Percentiles rank a stretch among this genome's conserved stretches.
These are phyloP conservation scores for Penicillium lividum DNA, from an alignment of 495 filamentous ascomycete species.

Conservation along the genomic window DNA sequence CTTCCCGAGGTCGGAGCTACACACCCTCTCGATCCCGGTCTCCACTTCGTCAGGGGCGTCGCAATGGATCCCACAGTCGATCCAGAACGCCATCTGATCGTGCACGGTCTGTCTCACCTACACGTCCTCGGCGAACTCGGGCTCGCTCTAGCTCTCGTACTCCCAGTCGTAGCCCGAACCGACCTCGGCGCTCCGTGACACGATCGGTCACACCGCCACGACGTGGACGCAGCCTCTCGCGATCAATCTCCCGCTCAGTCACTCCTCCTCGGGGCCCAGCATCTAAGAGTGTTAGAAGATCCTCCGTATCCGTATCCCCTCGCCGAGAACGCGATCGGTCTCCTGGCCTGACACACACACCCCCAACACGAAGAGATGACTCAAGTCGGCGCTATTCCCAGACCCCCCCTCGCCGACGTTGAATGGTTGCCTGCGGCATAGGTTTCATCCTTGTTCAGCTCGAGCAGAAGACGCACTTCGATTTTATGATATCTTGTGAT, in stretches of 20 bases:
- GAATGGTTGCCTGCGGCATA: not conserved
- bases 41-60: not conserved
- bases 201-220: constrained; percentile 40
- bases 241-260: constrained; percentile 38
- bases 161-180: constrained; percentile 29
- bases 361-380: constrained; percentile 22
- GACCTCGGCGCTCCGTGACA: constrained; percentile 31
- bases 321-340: constrained; percentile 24
- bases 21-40: constrained; percentile 10
- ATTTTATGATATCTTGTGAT: not conserved
- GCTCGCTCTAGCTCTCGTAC: constrained; percentile 34
- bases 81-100: constrained; percentile 7
- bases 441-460: not conserved
- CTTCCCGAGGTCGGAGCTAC: constrained; percentile 42
- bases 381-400: constrained; percentile 27
- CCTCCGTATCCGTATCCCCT: constrained; percentile 32
- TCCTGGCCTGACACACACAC: constrained; percentile 32
- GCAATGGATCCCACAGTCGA: not conserved
- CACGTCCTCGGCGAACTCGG: constrained; percentile 29
- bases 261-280: constrained; percentile 27
- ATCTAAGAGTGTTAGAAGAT: constrained; percentile 16
- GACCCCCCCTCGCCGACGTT: constrained; percentile 35
- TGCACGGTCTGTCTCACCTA: constrained; percentile 34
- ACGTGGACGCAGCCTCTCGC: constrained; percentile 32
- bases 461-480: not conserved